These are phyloP conservation scores for Penicillium turbatum DNA, from an alignment of 495 filamentous ascomycete genomes.

Conservation along the genomic window DNA sequence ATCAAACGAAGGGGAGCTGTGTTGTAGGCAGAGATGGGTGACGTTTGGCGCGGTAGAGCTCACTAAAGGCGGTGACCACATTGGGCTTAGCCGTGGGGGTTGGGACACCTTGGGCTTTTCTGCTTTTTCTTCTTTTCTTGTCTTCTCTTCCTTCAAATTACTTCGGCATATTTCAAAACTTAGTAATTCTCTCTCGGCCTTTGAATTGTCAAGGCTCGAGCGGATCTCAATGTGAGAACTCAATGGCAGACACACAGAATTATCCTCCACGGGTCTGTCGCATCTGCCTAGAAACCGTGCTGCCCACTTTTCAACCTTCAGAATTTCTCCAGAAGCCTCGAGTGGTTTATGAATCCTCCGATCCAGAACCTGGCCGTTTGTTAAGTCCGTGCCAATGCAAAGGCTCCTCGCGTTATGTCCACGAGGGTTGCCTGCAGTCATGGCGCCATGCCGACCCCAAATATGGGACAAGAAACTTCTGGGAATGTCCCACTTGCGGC, in stretches of 20 bases:
- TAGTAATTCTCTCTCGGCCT: background rate
- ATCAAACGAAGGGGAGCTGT: slow-evolving; percentile 14
- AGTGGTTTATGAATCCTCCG: slow-evolving; percentile 71
- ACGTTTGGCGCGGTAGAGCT: slow-evolving; percentile 29
- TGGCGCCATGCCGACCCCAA: slow-evolving; percentile 76
- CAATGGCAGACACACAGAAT: slow-evolving; percentile 35
- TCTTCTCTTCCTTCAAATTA: slow-evolving; percentile 5
- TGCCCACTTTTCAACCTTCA: slow-evolving; percentile 68
- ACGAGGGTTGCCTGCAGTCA: slow-evolving; percentile 83
- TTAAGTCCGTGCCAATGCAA: slow-evolving; percentile 90
- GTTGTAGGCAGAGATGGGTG: slow-evolving; percentile 29
- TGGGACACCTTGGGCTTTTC: slow-evolving; percentile 16
- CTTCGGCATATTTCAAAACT: background rate
- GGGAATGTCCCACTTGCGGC: slow-evolving; percentile 82
- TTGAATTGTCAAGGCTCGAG: background rate
- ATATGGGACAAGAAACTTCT: slow-evolving; percentile 66
- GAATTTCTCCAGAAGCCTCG: slow-evolving; percentile 59
- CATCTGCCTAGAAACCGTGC: slow-evolving; percentile 84
- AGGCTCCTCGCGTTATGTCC: slow-evolving; percentile 88
- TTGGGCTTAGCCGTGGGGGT: slow-evolving; percentile 18
- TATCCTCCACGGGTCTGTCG: slow-evolving; percentile 76
- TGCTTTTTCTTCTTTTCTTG: slow-evolving; percentile 6
- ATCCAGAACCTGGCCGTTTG: slow-evolving; percentile 71
- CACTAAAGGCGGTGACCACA: slow-evolving; percentile 29
- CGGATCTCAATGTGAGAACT: slow-evolving; percentile 4